Evolutionary conservation across 2,329 filamentous ascomycete genomes (phyloP).

Genomic region (Colletotrichum lini): DNA sequence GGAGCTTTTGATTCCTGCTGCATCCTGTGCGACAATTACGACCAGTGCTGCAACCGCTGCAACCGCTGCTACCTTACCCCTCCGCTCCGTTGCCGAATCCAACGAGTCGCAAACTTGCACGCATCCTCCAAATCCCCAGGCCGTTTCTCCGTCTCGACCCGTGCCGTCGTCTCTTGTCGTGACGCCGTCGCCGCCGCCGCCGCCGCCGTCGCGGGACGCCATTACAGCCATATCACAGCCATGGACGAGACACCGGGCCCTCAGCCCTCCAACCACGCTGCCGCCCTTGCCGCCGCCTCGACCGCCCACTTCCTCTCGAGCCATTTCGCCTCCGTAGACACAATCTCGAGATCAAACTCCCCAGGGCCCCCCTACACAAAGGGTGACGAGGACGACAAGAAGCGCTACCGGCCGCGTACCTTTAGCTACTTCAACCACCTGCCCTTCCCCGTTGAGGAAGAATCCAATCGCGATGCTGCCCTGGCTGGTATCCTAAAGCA

Average conservation of each 20-base stretch:
- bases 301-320: conserved; percentile 56
- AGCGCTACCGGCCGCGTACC: conserved; percentile 86
- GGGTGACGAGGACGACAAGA: conserved; percentile 67
- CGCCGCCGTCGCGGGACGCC: background rate
- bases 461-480: conserved; percentile 81
- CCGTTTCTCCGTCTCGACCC: too few species aligned
- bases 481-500: conserved; percentile 92
- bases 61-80: background rate
- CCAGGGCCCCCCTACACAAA: conserved; percentile 75
- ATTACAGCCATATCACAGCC: conserved; percentile 20
- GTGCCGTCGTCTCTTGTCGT: background rate
- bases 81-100: conserved; percentile 30
- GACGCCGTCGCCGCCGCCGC: background rate
- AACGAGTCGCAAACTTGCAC: conserved; percentile 8
- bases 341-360: conserved; percentile 88
- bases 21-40: conserved; percentile 18
- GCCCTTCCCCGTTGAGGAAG: conserved; percentile 89
- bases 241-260: conserved; percentile 53
- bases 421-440: conserved; percentile 94
- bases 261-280: conserved; percentile 54
- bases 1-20: conserved; percentile 33
- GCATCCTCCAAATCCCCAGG: background rate
- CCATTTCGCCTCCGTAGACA: conserved; percentile 67
- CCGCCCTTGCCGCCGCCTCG: conserved; percentile 48
- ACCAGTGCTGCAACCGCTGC: background rate